phyloP scores from a whole-genome alignment of 129 eudicot genomes.

The Dittrichia graveolens region DNA sequence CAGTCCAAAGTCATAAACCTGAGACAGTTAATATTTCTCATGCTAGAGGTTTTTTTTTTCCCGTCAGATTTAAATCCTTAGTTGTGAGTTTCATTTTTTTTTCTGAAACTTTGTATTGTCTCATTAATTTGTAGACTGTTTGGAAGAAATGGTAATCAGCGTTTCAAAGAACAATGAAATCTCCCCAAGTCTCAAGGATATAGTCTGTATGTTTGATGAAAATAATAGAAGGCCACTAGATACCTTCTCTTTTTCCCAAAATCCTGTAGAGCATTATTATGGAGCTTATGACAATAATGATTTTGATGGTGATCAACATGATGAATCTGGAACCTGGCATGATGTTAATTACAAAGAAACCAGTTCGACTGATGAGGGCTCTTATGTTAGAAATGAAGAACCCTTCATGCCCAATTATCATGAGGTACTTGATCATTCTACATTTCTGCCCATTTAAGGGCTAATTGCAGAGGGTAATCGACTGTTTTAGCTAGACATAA shows the following conservation, averaged over 20 bases:
- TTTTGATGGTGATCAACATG: conserved; percentile 50
- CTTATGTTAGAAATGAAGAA: conserved; percentile 56
- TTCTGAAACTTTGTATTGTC: conserved; percentile 16
- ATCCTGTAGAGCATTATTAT: conserved; percentile 37
- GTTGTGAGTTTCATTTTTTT: not conserved
- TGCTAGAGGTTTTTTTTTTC: conserved; percentile 62
- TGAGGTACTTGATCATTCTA: conserved; percentile 51
- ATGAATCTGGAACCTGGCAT: conserved; percentile 51
- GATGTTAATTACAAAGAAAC: conserved; percentile 51
- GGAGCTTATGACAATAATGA: conserved; percentile 36
- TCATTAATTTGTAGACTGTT: conserved; percentile 46
- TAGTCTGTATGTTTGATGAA: conserved; percentile 61
- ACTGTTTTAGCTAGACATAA: too few relatives aligned
- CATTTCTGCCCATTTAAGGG: not conserved
- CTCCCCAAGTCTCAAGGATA: conserved; percentile 73
- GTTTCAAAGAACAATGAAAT: conserved; percentile 55
- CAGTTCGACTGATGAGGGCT: conserved; percentile 44
- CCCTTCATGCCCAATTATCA: conserved; percentile 41
- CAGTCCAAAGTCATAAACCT: conserved; percentile 34
- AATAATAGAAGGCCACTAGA: conserved; percentile 48
- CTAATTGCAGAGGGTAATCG: too few relatives aligned
- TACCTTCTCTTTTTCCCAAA: conserved; percentile 42
- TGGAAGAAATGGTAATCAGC: conserved; percentile 65
- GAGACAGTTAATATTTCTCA: conserved; percentile 63
- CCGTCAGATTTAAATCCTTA: not conserved